Evolutionary conservation across 345 rosid species (phyloP).

Genomic region (Erodium maritimum): DNA sequence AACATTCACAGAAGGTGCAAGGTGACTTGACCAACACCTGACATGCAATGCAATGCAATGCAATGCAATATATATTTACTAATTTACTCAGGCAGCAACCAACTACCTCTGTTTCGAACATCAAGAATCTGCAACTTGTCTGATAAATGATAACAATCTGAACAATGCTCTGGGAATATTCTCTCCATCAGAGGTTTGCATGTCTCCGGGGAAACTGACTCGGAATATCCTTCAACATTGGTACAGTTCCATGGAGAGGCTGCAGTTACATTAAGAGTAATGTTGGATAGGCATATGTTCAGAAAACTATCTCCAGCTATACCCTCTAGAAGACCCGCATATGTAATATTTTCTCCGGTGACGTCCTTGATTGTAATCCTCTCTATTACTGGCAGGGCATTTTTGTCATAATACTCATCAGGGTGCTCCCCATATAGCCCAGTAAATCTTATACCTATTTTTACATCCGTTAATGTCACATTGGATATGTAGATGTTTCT

Average conservation of each 20-base stretch:
- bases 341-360: conserved; percentile 43
- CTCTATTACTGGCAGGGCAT: conserved; percentile 62
- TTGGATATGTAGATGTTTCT: conserved; percentile 59
- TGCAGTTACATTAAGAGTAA: conserved; percentile 33
- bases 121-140: conserved; percentile 25
- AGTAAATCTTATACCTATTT: conserved; percentile 52
- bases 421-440: conserved; percentile 84
- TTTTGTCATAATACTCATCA: conserved; percentile 54
- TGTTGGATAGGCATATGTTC: conserved; percentile 64
- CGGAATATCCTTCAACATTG: conserved; percentile 59
- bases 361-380: conserved; percentile 59
- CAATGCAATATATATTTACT: background rate
- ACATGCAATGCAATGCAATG: background rate
- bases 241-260: conserved; percentile 77
- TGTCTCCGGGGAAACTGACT: conserved; percentile 55
- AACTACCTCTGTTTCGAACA: conserved; percentile 30
- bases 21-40: background rate
- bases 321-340: conserved; percentile 79
- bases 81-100: conserved; percentile 62
- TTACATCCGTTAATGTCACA: conserved; percentile 46
- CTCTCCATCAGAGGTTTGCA: conserved; percentile 51
- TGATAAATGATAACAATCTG: conserved; percentile 57
- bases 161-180: conserved; percentile 46
- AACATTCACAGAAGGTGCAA: background rate
- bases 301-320: conserved; percentile 61